Conservation (phyloP, 164 flowering plant species). For the Kingdonia uniflora region DNA sequence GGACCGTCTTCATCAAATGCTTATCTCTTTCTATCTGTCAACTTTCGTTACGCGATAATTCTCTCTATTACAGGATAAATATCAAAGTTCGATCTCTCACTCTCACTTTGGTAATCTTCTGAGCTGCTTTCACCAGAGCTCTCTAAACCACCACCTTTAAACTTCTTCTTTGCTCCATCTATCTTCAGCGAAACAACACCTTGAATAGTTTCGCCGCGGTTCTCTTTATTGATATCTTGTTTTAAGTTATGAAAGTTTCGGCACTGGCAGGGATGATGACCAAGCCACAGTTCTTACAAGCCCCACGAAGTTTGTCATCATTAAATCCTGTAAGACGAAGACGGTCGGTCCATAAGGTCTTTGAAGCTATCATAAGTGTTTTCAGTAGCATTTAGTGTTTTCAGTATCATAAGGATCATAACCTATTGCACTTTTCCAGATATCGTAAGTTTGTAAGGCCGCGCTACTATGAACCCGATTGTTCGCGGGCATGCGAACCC, state of each 20-base stretch:
- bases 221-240: constrained; percentile 45
- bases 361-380: constrained; percentile 86
- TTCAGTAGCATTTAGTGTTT: too few relatives aligned
- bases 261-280: constrained; percentile 82
- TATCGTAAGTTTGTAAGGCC: constrained; percentile 94
- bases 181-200: constrained; percentile 46
- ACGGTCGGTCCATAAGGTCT: too few relatives aligned
- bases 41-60: constrained; percentile 47
- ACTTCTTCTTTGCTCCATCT: constrained; percentile 16
- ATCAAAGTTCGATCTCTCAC: constrained; percentile 75
- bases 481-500: constrained; percentile 99
- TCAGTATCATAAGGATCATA: constrained; percentile 96
- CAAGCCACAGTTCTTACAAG: constrained; percentile 93
- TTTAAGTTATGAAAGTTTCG: constrained; percentile 76
- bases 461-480: constrained; percentile 99
- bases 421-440: constrained; percentile 98
- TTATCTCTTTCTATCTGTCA: constrained; percentile 20
- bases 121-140: constrained; percentile 36
- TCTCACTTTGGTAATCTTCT: constrained; percentile 62
- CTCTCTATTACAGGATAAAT: constrained; percentile 81
- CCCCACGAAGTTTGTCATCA: constrained; percentile 78
- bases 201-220: constrained; percentile 39
- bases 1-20: constrained; percentile 29
- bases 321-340: constrained; percentile 73
- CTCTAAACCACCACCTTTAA: constrained; percentile 21